These are phyloP conservation scores for Annulohypoxylon bovei DNA, from an alignment of 495 filamentous ascomycete species.

Conservation along the genomic window DNA sequence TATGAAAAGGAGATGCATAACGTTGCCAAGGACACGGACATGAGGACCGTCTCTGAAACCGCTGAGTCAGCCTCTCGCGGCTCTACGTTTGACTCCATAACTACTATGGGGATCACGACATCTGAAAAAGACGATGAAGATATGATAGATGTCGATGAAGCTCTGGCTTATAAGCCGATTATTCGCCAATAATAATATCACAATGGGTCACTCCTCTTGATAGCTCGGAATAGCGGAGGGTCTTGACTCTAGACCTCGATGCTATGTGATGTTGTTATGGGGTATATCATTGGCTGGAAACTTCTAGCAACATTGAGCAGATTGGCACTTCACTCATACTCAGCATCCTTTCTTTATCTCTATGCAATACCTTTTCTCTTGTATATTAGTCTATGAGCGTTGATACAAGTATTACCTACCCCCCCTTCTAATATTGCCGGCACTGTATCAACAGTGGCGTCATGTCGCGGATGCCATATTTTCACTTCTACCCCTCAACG, in stretches of 20 bases:
- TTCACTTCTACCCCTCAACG: neutral
- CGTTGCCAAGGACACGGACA: constrained; percentile 29
- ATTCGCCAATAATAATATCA: constrained; percentile 28
- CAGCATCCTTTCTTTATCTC: neutral
- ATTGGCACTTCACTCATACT: neutral
- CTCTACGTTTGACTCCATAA: constrained; percentile 31
- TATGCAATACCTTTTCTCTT: neutral
- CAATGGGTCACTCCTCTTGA: too few species aligned
- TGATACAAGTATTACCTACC: neutral
- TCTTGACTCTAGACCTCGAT: neutral
- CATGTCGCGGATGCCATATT: neutral
- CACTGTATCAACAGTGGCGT: neutral
- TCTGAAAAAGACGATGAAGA: constrained; percentile 39
- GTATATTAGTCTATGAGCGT: neutral
- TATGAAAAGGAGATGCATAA: constrained; percentile 40
- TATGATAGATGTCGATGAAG: constrained; percentile 43
- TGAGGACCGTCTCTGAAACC: constrained; percentile 34
- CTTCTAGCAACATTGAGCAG: neutral
- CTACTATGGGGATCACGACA: constrained; percentile 3
- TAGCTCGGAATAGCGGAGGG: neutral
- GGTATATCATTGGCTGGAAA: neutral
- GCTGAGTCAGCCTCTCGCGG: constrained; percentile 18
- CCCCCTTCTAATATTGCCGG: neutral
- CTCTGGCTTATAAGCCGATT: constrained; percentile 25
- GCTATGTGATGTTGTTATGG: neutral